Conservation (phyloP, 345 rosid genomes). For the Chamaenerion angustifolium region DNA sequence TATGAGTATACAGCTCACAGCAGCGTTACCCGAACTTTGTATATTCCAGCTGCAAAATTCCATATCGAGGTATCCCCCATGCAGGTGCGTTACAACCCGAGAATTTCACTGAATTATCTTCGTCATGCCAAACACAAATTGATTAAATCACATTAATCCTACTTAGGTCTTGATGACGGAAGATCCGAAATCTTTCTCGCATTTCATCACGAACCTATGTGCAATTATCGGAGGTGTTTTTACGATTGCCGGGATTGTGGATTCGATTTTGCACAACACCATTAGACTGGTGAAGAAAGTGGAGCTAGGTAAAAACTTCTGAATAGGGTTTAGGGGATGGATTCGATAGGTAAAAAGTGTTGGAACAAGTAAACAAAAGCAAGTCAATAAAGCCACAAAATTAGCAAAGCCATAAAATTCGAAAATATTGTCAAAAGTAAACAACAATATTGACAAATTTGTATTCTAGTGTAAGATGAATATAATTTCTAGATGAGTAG, state of each 20-base stretch:
- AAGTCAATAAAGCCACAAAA: too few species aligned
- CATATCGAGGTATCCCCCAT: constrained; percentile 96
- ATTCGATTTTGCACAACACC: constrained; percentile 70
- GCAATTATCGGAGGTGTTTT: constrained; percentile 96
- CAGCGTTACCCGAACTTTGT: constrained; percentile 53
- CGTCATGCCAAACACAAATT: background rate
- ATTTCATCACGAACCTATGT: constrained; percentile 85
- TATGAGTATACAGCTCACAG: constrained; percentile 97
- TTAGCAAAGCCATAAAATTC: too few species aligned
- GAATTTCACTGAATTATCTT: too few species aligned
- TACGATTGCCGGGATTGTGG: constrained; percentile 98
- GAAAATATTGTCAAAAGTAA: too few species aligned
- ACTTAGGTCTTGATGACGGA: constrained; percentile 72
- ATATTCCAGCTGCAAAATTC: constrained; percentile 75
- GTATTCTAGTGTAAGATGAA: too few species aligned
- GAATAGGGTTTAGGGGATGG: constrained; percentile 7
- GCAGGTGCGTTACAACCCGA: constrained; percentile 43
- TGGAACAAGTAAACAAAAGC: too few species aligned
- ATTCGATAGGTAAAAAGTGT: too few species aligned
- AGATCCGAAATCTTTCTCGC: constrained; percentile 70
- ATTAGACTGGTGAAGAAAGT: constrained; percentile 77
- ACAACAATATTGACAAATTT: too few species aligned
- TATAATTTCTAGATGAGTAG: too few species aligned
- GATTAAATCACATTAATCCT: background rate
- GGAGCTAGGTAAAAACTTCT: constrained; percentile 85